Percentiles rank a stretch among this genome's conserved stretches.
Evolutionary conservation across 2,329 filamentous ascomycete species (phyloP).

Genomic region (Elsinoe necatrix): DNA sequence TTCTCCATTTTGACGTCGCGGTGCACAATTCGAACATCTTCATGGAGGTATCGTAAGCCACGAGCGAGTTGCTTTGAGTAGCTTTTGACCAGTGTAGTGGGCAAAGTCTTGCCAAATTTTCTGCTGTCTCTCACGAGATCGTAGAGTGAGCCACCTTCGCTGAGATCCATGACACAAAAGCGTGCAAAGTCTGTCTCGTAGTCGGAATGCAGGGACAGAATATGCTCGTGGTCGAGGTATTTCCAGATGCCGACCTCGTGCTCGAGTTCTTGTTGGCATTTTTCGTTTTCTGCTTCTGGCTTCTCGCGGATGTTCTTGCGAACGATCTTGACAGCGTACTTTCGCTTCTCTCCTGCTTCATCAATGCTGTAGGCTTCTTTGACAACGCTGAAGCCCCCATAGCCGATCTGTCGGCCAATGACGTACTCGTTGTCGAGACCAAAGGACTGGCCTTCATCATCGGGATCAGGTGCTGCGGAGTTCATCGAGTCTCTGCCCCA

Average conservation of each 20-base stretch:
- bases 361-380: conserved; percentile 59
- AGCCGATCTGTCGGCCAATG: conserved; percentile 57
- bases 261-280: conserved; percentile 58
- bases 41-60: conserved; percentile 57
- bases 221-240: conserved; percentile 53
- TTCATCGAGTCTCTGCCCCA: conserved; percentile 37
- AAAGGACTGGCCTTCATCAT: conserved; percentile 60
- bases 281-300: conserved; percentile 54
- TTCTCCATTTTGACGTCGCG: conserved; percentile 63
- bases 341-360: conserved; percentile 40
- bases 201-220: conserved; percentile 54
- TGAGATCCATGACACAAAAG: conserved; percentile 58
- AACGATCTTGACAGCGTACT: conserved; percentile 61
- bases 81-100: conserved; percentile 45
- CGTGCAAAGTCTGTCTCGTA: conserved; percentile 61
- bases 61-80: conserved; percentile 57
- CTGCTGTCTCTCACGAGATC: conserved; percentile 52
- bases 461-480: conserved; percentile 43
- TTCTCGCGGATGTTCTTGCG: conserved; percentile 49
- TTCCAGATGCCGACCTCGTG: conserved; percentile 62
- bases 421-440: conserved; percentile 54
- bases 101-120: conserved; percentile 37
- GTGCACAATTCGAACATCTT: conserved; percentile 58
- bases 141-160: conserved; percentile 56
- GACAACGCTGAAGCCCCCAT: conserved; percentile 57